A percentile compares a stretch with the other conserved stretches of the same genome.
These are phyloP conservation scores for Primulina huaijiensis DNA, from an alignment of 257 asterid genomes.

Conservation along the genomic window DNA sequence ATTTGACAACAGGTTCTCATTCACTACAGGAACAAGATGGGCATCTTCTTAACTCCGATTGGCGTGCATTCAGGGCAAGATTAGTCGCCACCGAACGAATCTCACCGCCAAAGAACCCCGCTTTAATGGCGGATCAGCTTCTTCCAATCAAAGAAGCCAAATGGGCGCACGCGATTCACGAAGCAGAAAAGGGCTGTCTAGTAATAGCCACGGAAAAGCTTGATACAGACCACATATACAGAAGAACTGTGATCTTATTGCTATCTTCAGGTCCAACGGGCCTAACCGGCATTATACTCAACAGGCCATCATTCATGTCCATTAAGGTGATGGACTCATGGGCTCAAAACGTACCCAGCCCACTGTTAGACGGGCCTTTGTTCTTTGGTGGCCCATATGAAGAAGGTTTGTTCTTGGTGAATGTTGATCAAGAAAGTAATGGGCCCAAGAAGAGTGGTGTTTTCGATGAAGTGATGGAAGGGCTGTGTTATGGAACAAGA, in stretches of 20 bases:
- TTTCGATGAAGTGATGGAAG: constrained; percentile 74
- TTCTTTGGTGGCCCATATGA: constrained; percentile 90
- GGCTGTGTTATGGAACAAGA: constrained; percentile 69
- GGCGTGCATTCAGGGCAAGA: constrained; percentile 80
- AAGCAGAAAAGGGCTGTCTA: constrained; percentile 77
- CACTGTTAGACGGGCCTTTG: constrained; percentile 59
- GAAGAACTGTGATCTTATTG: constrained; percentile 62
- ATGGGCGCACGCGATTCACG: constrained; percentile 83
- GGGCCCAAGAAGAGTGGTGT: constrained; percentile 50
- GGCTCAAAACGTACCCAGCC: constrained; percentile 38
- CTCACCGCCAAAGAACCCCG: background rate
- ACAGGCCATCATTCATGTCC: constrained; percentile 94
- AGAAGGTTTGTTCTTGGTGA: constrained; percentile 66
- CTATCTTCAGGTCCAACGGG: constrained; percentile 62
- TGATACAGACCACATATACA: constrained; percentile 84
- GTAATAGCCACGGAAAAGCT: constrained; percentile 76
- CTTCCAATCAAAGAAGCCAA: constrained; percentile 38
- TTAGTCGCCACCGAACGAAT: constrained; percentile 53
- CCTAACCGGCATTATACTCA: constrained; percentile 71
- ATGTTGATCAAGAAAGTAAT: constrained; percentile 19
- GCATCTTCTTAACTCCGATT: constrained; percentile 41
- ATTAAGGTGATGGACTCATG: constrained; percentile 72
- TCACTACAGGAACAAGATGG: constrained; percentile 57
- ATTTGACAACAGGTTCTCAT: constrained; percentile 41
- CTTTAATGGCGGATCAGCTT: constrained; percentile 30